phyloP scores from a whole-genome alignment of 179 eudicot genomes.

The Beta corolliflora region DNA sequence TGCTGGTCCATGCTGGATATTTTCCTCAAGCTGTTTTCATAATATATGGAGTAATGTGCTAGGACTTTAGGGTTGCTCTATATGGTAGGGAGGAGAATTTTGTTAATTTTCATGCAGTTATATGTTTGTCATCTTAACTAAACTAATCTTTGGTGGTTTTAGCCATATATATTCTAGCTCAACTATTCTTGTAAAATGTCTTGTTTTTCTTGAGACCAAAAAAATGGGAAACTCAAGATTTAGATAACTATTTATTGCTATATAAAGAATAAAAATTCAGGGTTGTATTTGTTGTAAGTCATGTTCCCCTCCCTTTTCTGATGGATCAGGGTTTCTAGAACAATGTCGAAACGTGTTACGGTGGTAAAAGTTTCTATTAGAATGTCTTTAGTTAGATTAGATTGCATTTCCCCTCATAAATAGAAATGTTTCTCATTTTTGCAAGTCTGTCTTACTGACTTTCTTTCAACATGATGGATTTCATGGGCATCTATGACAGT shows the following conservation, averaged over 20 bases:
- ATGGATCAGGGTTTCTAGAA: neutral
- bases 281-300: too few relatives aligned
- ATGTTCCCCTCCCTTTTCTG: neutral
- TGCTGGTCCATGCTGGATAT: too few relatives aligned
- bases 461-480: conserved; percentile 19
- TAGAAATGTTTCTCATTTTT: neutral
- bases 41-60: neutral
- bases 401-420: neutral
- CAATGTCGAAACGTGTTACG: neutral
- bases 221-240: too few relatives aligned
- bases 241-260: too few relatives aligned
- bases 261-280: too few relatives aligned
- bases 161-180: too few relatives aligned
- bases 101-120: neutral
- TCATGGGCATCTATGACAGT: conserved; percentile 22
- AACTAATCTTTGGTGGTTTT: neutral
- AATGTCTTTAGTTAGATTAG: neutral
- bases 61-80: neutral
- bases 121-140: neutral
- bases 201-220: too few relatives aligned
- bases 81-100: conserved; percentile 11
- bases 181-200: too few relatives aligned
- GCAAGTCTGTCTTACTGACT: neutral
- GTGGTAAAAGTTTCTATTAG: neutral
- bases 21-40: neutral